phyloP scores from a whole-genome alignment of 1,139 yeast genomes.

The Hyphopichia pseudoburtonii region DNA sequence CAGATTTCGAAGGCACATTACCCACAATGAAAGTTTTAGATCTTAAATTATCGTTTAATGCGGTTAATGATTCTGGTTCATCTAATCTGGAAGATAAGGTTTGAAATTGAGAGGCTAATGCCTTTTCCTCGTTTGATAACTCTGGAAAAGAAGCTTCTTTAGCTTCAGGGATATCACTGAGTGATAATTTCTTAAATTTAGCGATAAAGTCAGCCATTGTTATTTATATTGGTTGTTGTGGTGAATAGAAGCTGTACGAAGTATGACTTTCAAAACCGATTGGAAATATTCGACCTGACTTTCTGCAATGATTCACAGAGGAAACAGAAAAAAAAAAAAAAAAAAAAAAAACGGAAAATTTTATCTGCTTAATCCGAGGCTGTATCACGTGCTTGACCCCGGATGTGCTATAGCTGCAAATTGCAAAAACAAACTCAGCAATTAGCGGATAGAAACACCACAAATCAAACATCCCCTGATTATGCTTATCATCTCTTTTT shows the following conservation, averaged over 20 bases:
- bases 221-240: constrained; percentile 4
- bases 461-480: too few species aligned
- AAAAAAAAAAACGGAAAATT: too few species aligned
- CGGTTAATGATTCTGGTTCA: constrained; percentile 54
- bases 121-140: constrained; percentile 53
- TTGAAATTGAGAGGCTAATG: constrained; percentile 80
- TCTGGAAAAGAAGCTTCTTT: constrained; percentile 32
- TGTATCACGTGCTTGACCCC: too few species aligned
- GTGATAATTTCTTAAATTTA: constrained; percentile 40
- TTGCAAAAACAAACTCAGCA: too few species aligned
- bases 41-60: constrained; percentile 70
- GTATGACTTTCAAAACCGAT: not conserved
- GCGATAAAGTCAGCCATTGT: constrained; percentile 45
- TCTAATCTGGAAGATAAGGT: constrained; percentile 63
- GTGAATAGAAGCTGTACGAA: too few species aligned
- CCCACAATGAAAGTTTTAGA: constrained; percentile 70
- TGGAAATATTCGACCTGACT: not conserved
- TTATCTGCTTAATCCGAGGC: too few species aligned
- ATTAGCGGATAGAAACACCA: too few species aligned
- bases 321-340: not conserved
- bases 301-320: not conserved
- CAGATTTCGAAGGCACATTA: constrained; percentile 61
- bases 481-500: too few species aligned
- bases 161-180: constrained; percentile 30
- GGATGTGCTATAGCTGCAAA: too few species aligned